A percentile compares a stretch with the other conserved stretches of the same genome.
These are phyloP conservation scores for Rhodofomes roseus DNA, from an alignment of 1,284 basidiomycete genomes.

Conservation along the genomic window DNA sequence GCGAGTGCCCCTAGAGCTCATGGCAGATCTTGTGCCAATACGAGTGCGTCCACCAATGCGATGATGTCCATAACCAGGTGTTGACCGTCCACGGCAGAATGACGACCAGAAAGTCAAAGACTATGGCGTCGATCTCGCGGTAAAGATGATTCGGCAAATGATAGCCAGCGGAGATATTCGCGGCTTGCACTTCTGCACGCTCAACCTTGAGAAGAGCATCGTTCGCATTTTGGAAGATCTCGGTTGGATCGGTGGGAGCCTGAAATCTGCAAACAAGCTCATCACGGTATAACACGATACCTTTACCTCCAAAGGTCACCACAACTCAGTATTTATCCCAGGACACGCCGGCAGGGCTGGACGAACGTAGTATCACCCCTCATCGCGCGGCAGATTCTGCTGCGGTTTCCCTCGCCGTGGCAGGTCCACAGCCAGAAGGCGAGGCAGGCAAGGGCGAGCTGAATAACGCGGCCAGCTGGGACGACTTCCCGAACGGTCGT, in stretches of 20 bases:
- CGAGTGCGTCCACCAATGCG: conserved; percentile 47
- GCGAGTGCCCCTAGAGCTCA: conserved; percentile 69
- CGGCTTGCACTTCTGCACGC: conserved; percentile 94
- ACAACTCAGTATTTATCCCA: neutral
- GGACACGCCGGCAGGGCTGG: conserved; percentile 23
- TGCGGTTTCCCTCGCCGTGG: conserved; percentile 40
- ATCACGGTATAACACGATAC: conserved; percentile 47
- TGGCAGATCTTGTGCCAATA: conserved; percentile 74
- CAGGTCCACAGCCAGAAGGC: conserved; percentile 35
- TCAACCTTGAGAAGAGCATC: conserved; percentile 97
- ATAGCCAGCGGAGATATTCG: conserved; percentile 58
- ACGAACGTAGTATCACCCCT: conserved; percentile 55
- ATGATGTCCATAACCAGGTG: neutral
- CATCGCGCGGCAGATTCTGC: conserved; percentile 58
- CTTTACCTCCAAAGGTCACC: neutral
- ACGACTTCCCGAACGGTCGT: conserved; percentile 99
- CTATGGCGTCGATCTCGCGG: conserved; percentile 79
- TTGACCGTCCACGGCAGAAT: conserved; percentile 43
- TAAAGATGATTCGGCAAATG: conserved; percentile 67
- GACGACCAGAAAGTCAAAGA: conserved; percentile 92
- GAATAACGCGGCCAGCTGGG: conserved; percentile 82
- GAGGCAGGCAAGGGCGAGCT: conserved; percentile 71
- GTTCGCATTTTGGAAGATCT: conserved; percentile 83
- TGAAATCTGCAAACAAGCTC: conserved; percentile 55
- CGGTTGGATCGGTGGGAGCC: conserved; percentile 54